Percentiles rank a stretch among this genome's conserved stretches.
Conservation (phyloP, 768 basidiomycete genomes). For the Lyophyllum semitale region DNA sequence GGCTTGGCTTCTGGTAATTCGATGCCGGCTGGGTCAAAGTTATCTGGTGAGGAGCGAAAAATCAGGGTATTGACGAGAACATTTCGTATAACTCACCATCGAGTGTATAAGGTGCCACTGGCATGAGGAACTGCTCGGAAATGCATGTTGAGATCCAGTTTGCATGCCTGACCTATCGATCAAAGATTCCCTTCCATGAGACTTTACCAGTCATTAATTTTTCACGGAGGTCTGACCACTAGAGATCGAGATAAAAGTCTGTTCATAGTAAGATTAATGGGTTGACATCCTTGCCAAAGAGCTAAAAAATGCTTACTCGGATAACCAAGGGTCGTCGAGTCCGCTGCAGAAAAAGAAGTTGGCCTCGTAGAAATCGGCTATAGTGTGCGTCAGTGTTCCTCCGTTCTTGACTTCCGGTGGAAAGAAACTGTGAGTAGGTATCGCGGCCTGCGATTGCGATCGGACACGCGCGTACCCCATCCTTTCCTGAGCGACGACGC, state of each 20-base stretch:
- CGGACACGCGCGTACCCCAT: slow-evolving; percentile 30
- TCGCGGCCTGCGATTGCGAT: neutral
- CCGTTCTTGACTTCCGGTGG: slow-evolving; percentile 31
- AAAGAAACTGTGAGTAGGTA: neutral
- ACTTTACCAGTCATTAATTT: neutral
- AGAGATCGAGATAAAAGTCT: slow-evolving; percentile 30
- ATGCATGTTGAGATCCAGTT: slow-evolving; percentile 37
- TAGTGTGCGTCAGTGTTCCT: slow-evolving; percentile 34
- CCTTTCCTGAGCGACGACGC: slow-evolving; percentile 23
- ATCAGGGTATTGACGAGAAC: neutral
- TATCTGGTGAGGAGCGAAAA: slow-evolving; percentile 3
- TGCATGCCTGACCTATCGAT: slow-evolving; percentile 36
- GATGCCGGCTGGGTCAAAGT: slow-evolving; percentile 14
- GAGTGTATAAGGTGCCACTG: slow-evolving; percentile 36
- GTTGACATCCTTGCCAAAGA: neutral
- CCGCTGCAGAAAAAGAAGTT: slow-evolving; percentile 40
- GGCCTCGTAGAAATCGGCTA: slow-evolving; percentile 33
- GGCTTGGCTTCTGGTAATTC: neutral
- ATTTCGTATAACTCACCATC: slow-evolving; percentile 26
- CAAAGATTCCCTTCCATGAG: neutral
- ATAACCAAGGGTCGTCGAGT: slow-evolving; percentile 35
- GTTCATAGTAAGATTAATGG: no score
- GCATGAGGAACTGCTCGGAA: slow-evolving; percentile 34
- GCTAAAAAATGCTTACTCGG: slow-evolving; percentile 26
- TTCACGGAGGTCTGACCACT: slow-evolving; percentile 24